Evolutionary conservation across 768 basidiomycete species (phyloP).

Genomic region (Kwoniella europaea): DNA sequence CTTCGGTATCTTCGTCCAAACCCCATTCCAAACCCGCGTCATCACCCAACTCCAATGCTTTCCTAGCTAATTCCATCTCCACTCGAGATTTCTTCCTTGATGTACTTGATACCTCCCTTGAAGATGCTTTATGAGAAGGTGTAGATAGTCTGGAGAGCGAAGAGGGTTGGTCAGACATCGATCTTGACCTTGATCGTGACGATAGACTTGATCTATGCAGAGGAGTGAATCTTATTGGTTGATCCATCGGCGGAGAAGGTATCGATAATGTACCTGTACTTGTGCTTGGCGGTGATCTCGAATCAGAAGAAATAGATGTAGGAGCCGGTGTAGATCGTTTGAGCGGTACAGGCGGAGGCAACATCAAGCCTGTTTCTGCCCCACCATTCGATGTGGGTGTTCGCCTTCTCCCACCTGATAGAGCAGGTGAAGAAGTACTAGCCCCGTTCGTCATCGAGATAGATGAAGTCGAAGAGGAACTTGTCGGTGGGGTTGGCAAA

Average conservation of each 20-base stretch:
- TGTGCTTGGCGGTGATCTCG: neutral
- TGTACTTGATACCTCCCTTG: conserved; percentile 11
- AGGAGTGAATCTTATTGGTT: conserved; percentile 6
- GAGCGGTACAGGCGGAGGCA: conserved; percentile 41
- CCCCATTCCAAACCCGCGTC: conserved; percentile 49
- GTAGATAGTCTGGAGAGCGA: neutral
- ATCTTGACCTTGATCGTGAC: neutral
- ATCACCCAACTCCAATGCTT: conserved; percentile 30
- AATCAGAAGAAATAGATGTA: neutral
- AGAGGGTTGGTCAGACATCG: neutral
- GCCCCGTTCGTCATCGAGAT: neutral
- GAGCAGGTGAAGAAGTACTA: conserved; percentile 4
- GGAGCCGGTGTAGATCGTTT: conserved; percentile 3
- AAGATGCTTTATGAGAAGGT: conserved; percentile 1
- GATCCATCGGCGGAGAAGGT: neutral
- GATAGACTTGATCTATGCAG: neutral
- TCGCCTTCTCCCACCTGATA: neutral
- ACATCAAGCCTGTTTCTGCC: conserved; percentile 32
- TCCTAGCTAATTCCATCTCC: conserved; percentile 30
- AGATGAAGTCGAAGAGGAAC: conserved; percentile 16
- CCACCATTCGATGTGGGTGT: neutral
- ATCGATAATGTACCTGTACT: neutral
- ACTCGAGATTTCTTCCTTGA: conserved; percentile 16
- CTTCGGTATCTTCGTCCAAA: conserved; percentile 46
- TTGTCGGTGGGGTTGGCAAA: conserved; percentile 32